These are phyloP conservation scores for Clarireedia hainanense DNA, from an alignment of 2,329 filamentous ascomycete genomes.

Conservation along the genomic window DNA sequence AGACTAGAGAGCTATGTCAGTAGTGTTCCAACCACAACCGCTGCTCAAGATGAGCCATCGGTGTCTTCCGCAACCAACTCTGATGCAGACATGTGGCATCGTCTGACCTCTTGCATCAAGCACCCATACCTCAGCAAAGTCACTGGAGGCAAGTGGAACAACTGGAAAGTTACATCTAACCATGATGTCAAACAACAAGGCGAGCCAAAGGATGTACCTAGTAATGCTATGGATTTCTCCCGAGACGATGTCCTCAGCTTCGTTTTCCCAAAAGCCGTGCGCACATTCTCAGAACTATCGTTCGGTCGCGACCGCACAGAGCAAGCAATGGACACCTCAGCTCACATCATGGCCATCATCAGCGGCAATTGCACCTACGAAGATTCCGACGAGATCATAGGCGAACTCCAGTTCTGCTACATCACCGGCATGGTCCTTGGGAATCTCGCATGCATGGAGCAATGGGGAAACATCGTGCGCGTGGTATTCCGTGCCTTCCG, in stretches of 20 bases:
- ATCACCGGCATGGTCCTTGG: conserved; percentile 49
- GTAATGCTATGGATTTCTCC: conserved; percentile 31
- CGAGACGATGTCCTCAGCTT: conserved; percentile 41
- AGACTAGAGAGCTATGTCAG: conserved; percentile 21
- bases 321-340: conserved; percentile 41
- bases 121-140: conserved; percentile 39
- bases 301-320: conserved; percentile 33
- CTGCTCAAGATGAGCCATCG: background rate
- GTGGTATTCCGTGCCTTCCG: conserved; percentile 43
- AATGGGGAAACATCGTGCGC: conserved; percentile 52
- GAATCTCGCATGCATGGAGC: conserved; percentile 51
- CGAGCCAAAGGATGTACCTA: conserved; percentile 1
- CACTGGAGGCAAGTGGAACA: conserved; percentile 34
- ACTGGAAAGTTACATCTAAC: conserved; percentile 47
- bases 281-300: conserved; percentile 33
- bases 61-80: background rate
- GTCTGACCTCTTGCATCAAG: conserved; percentile 43
- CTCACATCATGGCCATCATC: conserved; percentile 38
- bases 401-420: conserved; percentile 54
- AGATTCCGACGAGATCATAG: conserved; percentile 40
- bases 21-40: background rate
- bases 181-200: conserved; percentile 36
- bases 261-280: conserved; percentile 36
- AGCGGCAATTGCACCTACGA: conserved; percentile 27
- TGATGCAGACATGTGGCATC: conserved; percentile 40